Percentiles rank a stretch among this genome's conserved stretches.
phyloP scores from a whole-genome alignment of 78 protist species.

The Dictyostelium citrinum region DNA sequence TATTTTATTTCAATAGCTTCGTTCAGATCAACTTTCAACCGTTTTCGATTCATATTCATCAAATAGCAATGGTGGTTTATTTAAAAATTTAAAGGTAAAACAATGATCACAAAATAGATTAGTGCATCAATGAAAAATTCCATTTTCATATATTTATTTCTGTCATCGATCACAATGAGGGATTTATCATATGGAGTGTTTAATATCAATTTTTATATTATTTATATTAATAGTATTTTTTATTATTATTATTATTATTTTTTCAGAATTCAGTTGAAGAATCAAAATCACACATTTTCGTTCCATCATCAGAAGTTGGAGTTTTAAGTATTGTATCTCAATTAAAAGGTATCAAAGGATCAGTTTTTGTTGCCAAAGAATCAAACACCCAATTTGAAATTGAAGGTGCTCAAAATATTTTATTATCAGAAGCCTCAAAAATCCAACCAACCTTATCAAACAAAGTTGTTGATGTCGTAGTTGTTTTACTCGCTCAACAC shows the following conservation, averaged over 20 bases:
- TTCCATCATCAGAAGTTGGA: conserved; percentile 31
- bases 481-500: conserved; percentile 28
- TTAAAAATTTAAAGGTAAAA: conserved; percentile 9
- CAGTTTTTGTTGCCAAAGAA: conserved; percentile 34
- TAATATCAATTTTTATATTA: no score
- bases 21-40: conserved; percentile 43
- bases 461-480: conserved; percentile 25
- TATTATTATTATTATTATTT: no score
- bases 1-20: not conserved
- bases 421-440: not conserved
- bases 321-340: conserved; percentile 14
- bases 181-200: no score
- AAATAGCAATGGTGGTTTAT: conserved; percentile 4
- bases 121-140: no score
- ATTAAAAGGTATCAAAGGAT: conserved; percentile 24
- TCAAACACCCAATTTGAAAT: not conserved
- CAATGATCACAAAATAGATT: no score
- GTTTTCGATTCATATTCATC: conserved; percentile 44
- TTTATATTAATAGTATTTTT: no score
- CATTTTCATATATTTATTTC: no score
- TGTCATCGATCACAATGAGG: no score
- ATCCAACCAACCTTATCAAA: conserved; percentile 3
- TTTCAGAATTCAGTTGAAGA: conserved; percentile 14
- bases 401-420: conserved; percentile 32
- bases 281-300: conserved; percentile 15